phyloP scores from a whole-genome alignment of 2,329 filamentous ascomycete species.

The Ophiocordyceps robertsii region DNA sequence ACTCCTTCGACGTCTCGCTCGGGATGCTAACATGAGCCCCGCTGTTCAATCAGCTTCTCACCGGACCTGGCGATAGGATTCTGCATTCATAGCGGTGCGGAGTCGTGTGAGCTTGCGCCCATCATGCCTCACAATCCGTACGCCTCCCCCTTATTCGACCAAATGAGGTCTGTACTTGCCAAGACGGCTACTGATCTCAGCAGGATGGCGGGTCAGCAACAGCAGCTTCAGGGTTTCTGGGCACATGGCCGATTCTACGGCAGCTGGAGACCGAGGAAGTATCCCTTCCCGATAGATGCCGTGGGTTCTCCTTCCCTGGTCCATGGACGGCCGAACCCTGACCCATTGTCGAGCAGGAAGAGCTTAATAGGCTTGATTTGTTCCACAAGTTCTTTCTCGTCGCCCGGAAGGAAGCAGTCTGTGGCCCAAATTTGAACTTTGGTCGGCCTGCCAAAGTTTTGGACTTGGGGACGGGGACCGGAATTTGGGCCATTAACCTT shows the following conservation, averaged over 20 bases:
- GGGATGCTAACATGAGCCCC: no score
- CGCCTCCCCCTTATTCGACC: no score
- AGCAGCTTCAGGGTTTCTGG: conserved; percentile 15
- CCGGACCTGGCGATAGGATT: no score
- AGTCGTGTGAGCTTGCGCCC: no score
- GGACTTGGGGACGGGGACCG: conserved; percentile 73
- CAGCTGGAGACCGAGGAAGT: conserved; percentile 52
- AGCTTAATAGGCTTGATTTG: conserved; percentile 68
- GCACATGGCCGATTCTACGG: conserved; percentile 63
- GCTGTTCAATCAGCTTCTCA: no score
- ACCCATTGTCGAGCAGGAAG: conserved; percentile 30
- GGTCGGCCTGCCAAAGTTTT: conserved; percentile 28
- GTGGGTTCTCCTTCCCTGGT: conserved; percentile 24
- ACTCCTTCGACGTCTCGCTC: no score
- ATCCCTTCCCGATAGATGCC: conserved; percentile 67
- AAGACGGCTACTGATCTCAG: no score
- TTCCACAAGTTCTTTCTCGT: conserved; percentile 66
- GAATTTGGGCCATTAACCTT: conserved; percentile 84
- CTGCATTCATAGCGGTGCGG: no score
- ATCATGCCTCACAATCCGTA: no score
- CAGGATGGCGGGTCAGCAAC: neutral
- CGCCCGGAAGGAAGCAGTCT: conserved; percentile 35
- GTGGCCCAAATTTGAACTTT: conserved; percentile 6
- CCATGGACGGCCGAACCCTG: no score
- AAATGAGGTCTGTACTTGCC: no score